These are phyloP conservation scores for Xylariaceae sp. DNA, from an alignment of 2,329 filamentous ascomycete genomes.

Conservation along the genomic window DNA sequence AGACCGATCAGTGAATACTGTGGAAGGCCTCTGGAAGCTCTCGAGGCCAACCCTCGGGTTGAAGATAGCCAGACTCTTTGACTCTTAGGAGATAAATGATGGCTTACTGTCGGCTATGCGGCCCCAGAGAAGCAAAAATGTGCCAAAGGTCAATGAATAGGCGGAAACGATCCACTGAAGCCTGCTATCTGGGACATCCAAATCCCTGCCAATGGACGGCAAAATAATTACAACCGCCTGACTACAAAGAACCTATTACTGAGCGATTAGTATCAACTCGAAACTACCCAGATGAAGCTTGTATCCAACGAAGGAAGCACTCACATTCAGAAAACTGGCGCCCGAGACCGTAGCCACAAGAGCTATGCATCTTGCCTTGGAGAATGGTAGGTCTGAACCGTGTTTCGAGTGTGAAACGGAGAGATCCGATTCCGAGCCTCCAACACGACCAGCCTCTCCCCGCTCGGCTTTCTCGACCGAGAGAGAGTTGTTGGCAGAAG, in stretches of 20 bases:
- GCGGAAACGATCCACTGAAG: conserved; percentile 64
- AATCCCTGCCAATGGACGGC: conserved; percentile 53
- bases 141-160: conserved; percentile 61
- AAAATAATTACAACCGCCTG: conserved; percentile 59
- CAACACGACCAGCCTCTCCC: neutral
- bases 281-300: too few relatives aligned
- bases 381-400: conserved; percentile 34
- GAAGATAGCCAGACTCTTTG: too few relatives aligned
- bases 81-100: neutral
- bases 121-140: conserved; percentile 63
- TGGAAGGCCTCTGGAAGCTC: too few relatives aligned
- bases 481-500: neutral
- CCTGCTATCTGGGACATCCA: conserved; percentile 52
- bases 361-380: conserved; percentile 48
- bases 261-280: too few relatives aligned
- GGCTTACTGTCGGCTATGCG: conserved; percentile 50
- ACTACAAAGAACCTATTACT: conserved; percentile 46
- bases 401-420: conserved; percentile 19
- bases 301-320: neutral
- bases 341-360: conserved; percentile 51
- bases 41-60: too few relatives aligned
- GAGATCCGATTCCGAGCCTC: conserved; percentile 8
- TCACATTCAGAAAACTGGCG: conserved; percentile 52
- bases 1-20: too few relatives aligned
- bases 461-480: neutral